phyloP scores from a whole-genome alignment of 2,329 filamentous ascomycete genomes.

The Xylaria sp. region DNA sequence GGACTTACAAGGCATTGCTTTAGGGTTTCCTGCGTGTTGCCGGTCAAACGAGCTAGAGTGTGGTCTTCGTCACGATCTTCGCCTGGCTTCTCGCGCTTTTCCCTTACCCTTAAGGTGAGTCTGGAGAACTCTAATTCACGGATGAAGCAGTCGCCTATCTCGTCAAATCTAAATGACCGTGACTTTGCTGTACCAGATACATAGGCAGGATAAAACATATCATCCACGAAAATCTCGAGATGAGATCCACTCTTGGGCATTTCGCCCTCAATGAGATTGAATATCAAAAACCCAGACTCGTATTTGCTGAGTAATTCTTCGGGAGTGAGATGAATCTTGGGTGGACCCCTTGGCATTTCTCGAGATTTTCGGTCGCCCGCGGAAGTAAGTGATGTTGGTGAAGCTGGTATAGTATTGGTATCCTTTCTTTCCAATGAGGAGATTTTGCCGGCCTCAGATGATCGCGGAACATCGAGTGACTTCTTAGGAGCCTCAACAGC shows the following conservation, averaged over 20 bases:
- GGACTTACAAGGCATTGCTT: slow-evolving; percentile 82
- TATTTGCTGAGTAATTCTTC: slow-evolving; percentile 82
- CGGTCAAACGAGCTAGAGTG: slow-evolving; percentile 82
- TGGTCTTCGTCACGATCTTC: slow-evolving; percentile 75
- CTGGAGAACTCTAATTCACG: slow-evolving; percentile 97
- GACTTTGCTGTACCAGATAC: slow-evolving; percentile 79
- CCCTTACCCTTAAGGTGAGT: slow-evolving; percentile 86
- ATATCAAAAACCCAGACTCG: slow-evolving; percentile 92
- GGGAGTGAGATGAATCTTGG: slow-evolving; percentile 80
- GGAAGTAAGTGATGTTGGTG: slow-evolving; percentile 52
- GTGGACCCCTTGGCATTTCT: slow-evolving; percentile 66
- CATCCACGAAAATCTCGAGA: slow-evolving; percentile 91
- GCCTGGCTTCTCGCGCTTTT: slow-evolving; percentile 79
- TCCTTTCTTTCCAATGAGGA: slow-evolving; percentile 52
- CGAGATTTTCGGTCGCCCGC: slow-evolving; percentile 57
- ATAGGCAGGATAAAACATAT: slow-evolving; percentile 93
- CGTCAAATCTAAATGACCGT: slow-evolving; percentile 79
- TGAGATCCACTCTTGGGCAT: slow-evolving; percentile 80
- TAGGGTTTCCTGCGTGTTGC: slow-evolving; percentile 86
- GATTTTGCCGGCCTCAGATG: slow-evolving; percentile 58
- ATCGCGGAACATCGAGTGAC: slow-evolving; percentile 52
- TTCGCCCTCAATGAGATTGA: slow-evolving; percentile 92
- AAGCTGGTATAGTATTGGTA: slow-evolving; percentile 44
- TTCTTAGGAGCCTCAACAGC: slow-evolving; percentile 39
- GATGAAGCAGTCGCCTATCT: slow-evolving; percentile 95